Base-by-base conservation (phyloP, 1,284 basidiomycete genomes). In the Ceratobasidium sp. region DNA sequence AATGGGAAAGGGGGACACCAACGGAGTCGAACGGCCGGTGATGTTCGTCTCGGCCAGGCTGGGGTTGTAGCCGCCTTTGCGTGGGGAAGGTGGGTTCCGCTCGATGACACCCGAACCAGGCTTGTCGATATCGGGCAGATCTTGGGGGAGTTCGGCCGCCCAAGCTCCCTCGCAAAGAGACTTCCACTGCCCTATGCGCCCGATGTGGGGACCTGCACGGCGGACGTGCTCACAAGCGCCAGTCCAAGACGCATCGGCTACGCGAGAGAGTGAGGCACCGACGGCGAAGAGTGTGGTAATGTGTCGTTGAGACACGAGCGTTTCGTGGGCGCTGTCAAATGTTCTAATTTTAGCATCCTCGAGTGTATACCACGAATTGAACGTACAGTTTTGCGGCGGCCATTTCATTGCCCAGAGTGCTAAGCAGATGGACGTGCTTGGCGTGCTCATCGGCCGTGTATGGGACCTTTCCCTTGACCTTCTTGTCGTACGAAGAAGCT, bases 201-300 rank as follows among this genome's bases (percentile, higher is more conserved):
- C 91, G 34, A 92, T 81, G 6, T 82, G 83, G 0, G 88, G 85
- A 17, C 87, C 83, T 74, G 85, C 85, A 7, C 85, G 81, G 35
- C 89, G 83, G 22, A 92, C 84, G 27, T 81, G 82, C 79, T 92
- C 90, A 73, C 87, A 90, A n/a, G 84, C 80, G 40, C 86, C 85
- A 35, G 84, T 75, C 90, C 91, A 92, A 78, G 91, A 88, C 1
- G 87, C 86, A 71, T 92, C 90, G 1, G 89, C 89, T 17, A 92
- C 79, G 35, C 88, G 83, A 17, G 87, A 82, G 12, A 92, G 79
- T 70, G 81, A 84, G 0, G 86, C 85, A 1, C 89, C 88, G 12
- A 90, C 80, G 69, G 77, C 83, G 69, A 85, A 87, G 1, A 86
- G 86, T 0, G 85, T 84, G 1, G 82, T 73, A 2, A 80, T 82